Percentiles rank a stretch among this genome's conserved stretches.
phyloP scores from a whole-genome alignment of 441 rosid species.

The Codiaeum variegatum region DNA sequence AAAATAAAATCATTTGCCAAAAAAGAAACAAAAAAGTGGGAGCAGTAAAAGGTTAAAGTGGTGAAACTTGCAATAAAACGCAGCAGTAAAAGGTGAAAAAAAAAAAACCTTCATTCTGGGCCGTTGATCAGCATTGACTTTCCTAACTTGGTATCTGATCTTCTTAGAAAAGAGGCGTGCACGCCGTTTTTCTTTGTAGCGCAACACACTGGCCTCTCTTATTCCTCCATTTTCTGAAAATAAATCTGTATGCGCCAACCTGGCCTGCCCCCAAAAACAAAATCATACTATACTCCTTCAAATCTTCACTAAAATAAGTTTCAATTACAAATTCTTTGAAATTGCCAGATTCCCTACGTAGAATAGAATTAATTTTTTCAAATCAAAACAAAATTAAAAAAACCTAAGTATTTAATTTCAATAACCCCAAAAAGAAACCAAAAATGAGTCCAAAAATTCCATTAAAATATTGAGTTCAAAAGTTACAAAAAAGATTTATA shows the following conservation, averaged over 20 bases:
- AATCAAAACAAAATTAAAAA: too few relatives aligned
- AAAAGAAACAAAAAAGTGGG: too few relatives aligned
- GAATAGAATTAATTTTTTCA: too few relatives aligned
- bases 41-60: too few relatives aligned
- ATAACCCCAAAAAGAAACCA: neutral
- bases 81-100: neutral
- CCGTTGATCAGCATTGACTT: constrained; percentile 80
- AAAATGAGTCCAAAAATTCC: neutral
- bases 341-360: too few relatives aligned
- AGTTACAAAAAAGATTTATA: neutral
- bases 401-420: too few relatives aligned
- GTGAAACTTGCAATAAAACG: too few relatives aligned
- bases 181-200: constrained; percentile 85
- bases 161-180: constrained; percentile 78
- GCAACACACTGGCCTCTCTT: constrained; percentile 79
- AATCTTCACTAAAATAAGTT: neutral
- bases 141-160: constrained; percentile 80
- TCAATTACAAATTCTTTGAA: too few relatives aligned
- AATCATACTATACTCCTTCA: neutral
- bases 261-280: constrained; percentile 45
- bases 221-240: constrained; percentile 54
- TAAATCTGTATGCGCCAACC: constrained; percentile 69
- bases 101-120: constrained; percentile 75
- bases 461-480: too few relatives aligned
- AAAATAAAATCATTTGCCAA: too few relatives aligned